Evolutionary conservation across 1,284 basidiomycete genomes (phyloP).

Genomic region (Austroboletus niveus): DNA sequence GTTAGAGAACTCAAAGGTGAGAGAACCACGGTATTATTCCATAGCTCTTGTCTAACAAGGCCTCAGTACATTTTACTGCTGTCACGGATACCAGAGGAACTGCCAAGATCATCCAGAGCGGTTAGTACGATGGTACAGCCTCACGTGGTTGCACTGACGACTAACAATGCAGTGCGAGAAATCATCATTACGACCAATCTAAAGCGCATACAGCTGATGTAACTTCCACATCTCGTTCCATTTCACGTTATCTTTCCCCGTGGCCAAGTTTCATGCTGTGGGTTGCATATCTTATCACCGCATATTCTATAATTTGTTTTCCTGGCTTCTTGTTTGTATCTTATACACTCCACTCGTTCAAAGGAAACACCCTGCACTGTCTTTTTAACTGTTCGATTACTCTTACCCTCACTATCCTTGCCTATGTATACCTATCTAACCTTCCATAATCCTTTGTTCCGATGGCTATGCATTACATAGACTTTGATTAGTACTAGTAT

Average conservation of each 20-base stretch:
- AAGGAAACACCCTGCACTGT: conserved; percentile 13
- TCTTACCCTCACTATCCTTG: background rate
- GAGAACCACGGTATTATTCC: conserved; percentile 22
- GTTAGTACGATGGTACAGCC: conserved; percentile 32
- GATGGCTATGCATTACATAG: conserved; percentile 4
- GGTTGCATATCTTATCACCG: conserved; percentile 20
- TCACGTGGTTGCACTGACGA: background rate
- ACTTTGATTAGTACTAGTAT: conserved; percentile 3
- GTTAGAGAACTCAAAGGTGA: conserved; percentile 67
- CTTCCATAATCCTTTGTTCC: conserved; percentile 12
- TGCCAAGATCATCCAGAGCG: conserved; percentile 53
- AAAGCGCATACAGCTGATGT: conserved; percentile 52
- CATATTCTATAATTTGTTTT: conserved; percentile 17
- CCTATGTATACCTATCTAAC: conserved; percentile 26
- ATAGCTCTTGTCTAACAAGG: conserved; percentile 6
- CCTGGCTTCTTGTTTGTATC: conserved; percentile 16
- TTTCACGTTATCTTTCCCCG: background rate
- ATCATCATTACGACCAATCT: conserved; percentile 62
- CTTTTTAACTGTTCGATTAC: conserved; percentile 7
- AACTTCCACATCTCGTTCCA: conserved; percentile 23
- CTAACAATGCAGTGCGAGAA: conserved; percentile 47
- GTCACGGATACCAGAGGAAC: conserved; percentile 69
- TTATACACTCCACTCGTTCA: conserved; percentile 7
- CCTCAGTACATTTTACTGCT: conserved; percentile 70
- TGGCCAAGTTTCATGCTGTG: conserved; percentile 2